Evolutionary conservation across 495 filamentous ascomycete genomes (phyloP).

Genomic region (Aspergillus ellipticus): DNA sequence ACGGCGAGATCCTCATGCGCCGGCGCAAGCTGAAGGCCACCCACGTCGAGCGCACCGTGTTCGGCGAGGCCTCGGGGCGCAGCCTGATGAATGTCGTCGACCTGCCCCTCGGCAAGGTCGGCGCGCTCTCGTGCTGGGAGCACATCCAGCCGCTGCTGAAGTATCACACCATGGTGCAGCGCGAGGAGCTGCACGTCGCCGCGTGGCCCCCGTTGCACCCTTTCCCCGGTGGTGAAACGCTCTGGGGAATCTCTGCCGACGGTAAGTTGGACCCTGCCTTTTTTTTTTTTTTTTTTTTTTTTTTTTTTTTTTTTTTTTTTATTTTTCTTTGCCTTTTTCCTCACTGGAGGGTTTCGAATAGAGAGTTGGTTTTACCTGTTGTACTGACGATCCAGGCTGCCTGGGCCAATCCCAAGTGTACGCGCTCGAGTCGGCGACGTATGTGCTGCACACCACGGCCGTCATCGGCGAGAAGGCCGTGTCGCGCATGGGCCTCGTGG

Average conservation of each 20-base stretch:
- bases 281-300: no score
- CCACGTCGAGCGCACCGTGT: slow-evolving; percentile 60
- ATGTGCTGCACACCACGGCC: slow-evolving; percentile 47
- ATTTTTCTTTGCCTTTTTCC: no score
- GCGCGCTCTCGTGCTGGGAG: slow-evolving; percentile 54
- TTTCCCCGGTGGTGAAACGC: slow-evolving; percentile 16
- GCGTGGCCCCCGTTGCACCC: slow-evolving; percentile 50
- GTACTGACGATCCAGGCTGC: slow-evolving; percentile 4
- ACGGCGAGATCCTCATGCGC: slow-evolving; percentile 41
- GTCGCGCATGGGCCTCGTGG: slow-evolving; percentile 34
- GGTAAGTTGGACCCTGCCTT: no score
- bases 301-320: no score
- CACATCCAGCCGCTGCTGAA: slow-evolving; percentile 59
- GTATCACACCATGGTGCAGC: slow-evolving; percentile 49
- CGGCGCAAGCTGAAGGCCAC: slow-evolving; percentile 59
- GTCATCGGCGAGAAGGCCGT: slow-evolving; percentile 43
- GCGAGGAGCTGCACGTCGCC: slow-evolving; percentile 53
- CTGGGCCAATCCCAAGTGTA: slow-evolving; percentile 39
- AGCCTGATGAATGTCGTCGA: slow-evolving; percentile 41
- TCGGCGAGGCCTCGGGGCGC: slow-evolving; percentile 50
- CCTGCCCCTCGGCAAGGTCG: slow-evolving; percentile 41
- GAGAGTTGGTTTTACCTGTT: background rate
- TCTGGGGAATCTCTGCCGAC: slow-evolving; percentile 37
- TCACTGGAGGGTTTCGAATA: no score
- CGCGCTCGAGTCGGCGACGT: slow-evolving; percentile 49